Evolutionary conservation across 345 rosid genomes (phyloP).

Genomic region (Citrus sp.): DNA sequence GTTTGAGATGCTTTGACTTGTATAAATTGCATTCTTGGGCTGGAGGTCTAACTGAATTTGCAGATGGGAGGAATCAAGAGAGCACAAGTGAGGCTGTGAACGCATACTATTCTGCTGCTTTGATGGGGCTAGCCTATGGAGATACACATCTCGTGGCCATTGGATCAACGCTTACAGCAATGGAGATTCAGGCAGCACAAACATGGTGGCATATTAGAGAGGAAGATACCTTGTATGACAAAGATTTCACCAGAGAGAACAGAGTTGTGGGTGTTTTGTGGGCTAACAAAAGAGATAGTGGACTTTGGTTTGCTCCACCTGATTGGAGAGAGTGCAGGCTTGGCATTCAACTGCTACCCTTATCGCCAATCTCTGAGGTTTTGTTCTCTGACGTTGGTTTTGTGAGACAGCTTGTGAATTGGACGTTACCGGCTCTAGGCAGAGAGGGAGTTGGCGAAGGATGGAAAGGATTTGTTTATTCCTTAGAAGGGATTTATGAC

Average conservation of each 20-base stretch:
- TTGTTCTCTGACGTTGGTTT: slow-evolving; percentile 64
- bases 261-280: slow-evolving; percentile 81
- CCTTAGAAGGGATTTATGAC: slow-evolving; percentile 71
- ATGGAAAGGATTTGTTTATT: slow-evolving; percentile 89
- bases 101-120: slow-evolving; percentile 86
- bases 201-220: slow-evolving; percentile 93
- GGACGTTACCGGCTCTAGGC: slow-evolving; percentile 67
- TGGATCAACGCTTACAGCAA: slow-evolving; percentile 62
- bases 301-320: slow-evolving; percentile 86
- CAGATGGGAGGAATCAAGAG: slow-evolving; percentile 85
- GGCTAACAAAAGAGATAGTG: slow-evolving; percentile 89
- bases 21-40: slow-evolving; percentile 98
- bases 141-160: slow-evolving; percentile 63
- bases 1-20: slow-evolving; percentile 84
- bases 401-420: slow-evolving; percentile 64
- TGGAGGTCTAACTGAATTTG: slow-evolving; percentile 84
- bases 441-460: slow-evolving; percentile 83
- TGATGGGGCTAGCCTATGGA: slow-evolving; percentile 91
- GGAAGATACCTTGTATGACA: slow-evolving; percentile 46
- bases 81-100: slow-evolving; percentile 94
- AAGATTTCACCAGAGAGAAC: slow-evolving; percentile 70
- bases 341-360: slow-evolving; percentile 81
- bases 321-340: slow-evolving; percentile 79
- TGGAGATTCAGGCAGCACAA: slow-evolving; percentile 88
- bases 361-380: slow-evolving; percentile 65